phyloP scores from a whole-genome alignment of 2,329 filamentous ascomycete species.

The Monosporascus sp. region DNA sequence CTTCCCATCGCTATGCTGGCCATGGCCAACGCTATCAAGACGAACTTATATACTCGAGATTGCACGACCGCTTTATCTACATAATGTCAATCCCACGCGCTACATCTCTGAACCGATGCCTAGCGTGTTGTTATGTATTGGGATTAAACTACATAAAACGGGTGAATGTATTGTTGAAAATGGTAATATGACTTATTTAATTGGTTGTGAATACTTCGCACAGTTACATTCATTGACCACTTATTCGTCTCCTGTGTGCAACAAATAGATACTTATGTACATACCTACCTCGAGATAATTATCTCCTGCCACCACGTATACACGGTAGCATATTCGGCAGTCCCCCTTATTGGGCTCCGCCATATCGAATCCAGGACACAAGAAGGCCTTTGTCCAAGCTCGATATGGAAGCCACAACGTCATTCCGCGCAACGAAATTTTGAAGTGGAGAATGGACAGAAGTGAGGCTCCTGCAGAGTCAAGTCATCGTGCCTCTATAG shows the following conservation, averaged over 20 bases:
- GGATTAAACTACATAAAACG: neutral
- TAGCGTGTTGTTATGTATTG: neutral
- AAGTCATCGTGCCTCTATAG: neutral
- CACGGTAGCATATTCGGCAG: too few relatives aligned
- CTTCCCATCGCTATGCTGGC: constrained; percentile 11
- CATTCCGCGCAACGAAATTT: neutral
- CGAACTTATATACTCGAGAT: neutral
- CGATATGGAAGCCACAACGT: neutral
- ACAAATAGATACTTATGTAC: too few relatives aligned
- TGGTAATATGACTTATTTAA: too few relatives aligned
- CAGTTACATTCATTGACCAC: too few relatives aligned
- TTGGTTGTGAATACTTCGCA: too few relatives aligned
- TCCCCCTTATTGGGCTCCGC: neutral
- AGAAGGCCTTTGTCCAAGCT: neutral
- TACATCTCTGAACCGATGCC: neutral
- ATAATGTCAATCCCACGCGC: neutral
- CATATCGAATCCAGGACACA: too few relatives aligned
- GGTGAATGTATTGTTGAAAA: neutral
- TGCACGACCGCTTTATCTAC: neutral
- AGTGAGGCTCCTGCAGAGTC: neutral
- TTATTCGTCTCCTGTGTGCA: too few relatives aligned
- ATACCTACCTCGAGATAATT: too few relatives aligned
- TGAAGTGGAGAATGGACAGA: too few relatives aligned
- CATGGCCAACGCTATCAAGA: constrained; percentile 5
- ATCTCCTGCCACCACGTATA: too few relatives aligned